These are phyloP conservation scores for Penicillium cosmopolitanum DNA, from an alignment of 495 filamentous ascomycete species.

Conservation along the genomic window DNA sequence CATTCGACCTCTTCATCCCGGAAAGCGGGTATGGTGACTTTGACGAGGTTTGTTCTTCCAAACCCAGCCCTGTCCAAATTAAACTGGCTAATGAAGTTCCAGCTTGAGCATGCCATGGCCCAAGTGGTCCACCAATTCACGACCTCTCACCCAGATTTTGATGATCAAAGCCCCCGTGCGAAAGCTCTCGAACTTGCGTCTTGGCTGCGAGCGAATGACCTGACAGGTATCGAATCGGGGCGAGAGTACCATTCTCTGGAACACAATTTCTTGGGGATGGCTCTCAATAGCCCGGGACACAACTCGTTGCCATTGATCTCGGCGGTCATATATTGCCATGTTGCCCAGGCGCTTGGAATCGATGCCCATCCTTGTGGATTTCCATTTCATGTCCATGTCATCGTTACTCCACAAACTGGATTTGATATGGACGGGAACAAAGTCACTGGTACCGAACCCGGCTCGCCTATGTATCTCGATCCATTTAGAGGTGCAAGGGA, in stretches of 20 bases:
- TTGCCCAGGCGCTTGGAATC: constrained; percentile 68
- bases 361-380: constrained; percentile 74
- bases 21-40: constrained; percentile 70
- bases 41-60: constrained; percentile 60
- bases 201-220: constrained; percentile 65
- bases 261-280: constrained; percentile 83
- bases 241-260: constrained; percentile 73
- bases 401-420: constrained; percentile 62
- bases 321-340: constrained; percentile 68
- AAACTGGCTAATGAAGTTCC: constrained; percentile 9
- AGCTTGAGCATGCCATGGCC: constrained; percentile 68
- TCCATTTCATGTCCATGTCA: constrained; percentile 78
- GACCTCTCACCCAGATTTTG: constrained; percentile 50
- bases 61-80: background rate
- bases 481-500: constrained; percentile 76
- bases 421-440: constrained; percentile 66
- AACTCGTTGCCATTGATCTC: constrained; percentile 80
- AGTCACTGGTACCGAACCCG: constrained; percentile 42
- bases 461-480: constrained; percentile 76
- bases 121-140: constrained; percentile 59
- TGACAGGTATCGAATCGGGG: constrained; percentile 68
- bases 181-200: constrained; percentile 68
- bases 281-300: constrained; percentile 61
- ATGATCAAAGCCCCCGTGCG: constrained; percentile 57
- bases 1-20: constrained; percentile 87